phyloP scores from a whole-genome alignment of 2,329 filamentous ascomycete species.

The Cercospora beticola region DNA sequence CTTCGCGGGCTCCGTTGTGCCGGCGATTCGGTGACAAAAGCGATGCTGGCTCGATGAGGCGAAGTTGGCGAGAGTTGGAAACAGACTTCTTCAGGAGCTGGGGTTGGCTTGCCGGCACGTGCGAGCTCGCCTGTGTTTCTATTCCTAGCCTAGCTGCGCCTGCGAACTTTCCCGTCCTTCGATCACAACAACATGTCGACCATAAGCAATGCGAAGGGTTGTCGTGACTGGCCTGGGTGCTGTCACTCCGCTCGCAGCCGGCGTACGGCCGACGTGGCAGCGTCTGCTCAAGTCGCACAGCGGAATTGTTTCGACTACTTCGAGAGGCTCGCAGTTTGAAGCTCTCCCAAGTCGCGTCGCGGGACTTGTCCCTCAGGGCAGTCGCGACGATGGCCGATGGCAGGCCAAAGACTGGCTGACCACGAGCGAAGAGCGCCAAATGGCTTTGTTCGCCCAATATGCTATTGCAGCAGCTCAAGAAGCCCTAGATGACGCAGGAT shows the following conservation, averaged over 20 bases:
- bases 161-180: neutral
- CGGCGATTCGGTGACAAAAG: neutral
- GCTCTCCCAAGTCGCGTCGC: slow-evolving; percentile 82
- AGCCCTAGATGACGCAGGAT: slow-evolving; percentile 78
- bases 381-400: slow-evolving; percentile 46
- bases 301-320: slow-evolving; percentile 72
- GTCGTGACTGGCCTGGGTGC: slow-evolving; percentile 52
- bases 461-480: slow-evolving; percentile 83
- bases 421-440: slow-evolving; percentile 65
- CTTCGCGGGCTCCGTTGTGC: neutral
- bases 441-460: slow-evolving; percentile 91
- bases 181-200: slow-evolving; percentile 8
- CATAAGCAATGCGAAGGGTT: slow-evolving; percentile 49
- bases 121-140: neutral
- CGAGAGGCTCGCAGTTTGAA: slow-evolving; percentile 63
- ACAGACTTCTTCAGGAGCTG: neutral
- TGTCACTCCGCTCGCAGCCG: slow-evolving; percentile 44
- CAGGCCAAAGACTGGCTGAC: slow-evolving; percentile 49
- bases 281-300: slow-evolving; percentile 76
- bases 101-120: neutral
- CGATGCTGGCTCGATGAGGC: neutral
- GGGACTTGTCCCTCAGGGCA: slow-evolving; percentile 69
- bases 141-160: neutral
- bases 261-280: slow-evolving; percentile 70
- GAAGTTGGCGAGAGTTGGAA: neutral